These are phyloP conservation scores for Spergularia bocconei DNA, from an alignment of 148 eudicot genomes.

Conservation along the genomic window DNA sequence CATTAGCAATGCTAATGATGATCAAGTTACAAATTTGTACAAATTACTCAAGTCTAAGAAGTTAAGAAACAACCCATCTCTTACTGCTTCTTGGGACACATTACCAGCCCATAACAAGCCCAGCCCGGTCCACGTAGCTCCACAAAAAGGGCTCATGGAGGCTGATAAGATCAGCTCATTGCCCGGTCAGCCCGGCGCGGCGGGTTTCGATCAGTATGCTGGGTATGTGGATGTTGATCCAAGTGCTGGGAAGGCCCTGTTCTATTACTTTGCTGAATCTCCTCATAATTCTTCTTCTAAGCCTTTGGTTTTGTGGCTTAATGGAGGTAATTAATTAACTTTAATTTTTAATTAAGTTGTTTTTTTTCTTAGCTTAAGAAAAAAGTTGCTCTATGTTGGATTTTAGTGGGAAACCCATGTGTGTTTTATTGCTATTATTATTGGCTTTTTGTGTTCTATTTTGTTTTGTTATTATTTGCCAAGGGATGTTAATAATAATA, in stretches of 20 bases:
- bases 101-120: constrained; percentile 9
- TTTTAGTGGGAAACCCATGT: too few species aligned
- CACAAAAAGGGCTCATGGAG: constrained; percentile 37
- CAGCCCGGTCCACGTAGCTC: constrained; percentile 13
- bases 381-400: too few species aligned
- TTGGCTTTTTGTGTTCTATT: too few species aligned
- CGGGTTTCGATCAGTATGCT: constrained; percentile 33
- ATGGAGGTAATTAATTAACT: constrained; percentile 30
- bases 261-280: constrained; percentile 39
- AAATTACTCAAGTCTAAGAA: constrained; percentile 33
- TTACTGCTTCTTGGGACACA: constrained; percentile 26
- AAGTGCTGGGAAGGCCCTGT: constrained; percentile 19
- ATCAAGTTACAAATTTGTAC: constrained; percentile 27
- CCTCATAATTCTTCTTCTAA: constrained; percentile 32
- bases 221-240: constrained; percentile 38
- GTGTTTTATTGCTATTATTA: too few species aligned
- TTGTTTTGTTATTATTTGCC: too few species aligned
- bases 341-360: too few species aligned
- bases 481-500: too few species aligned
- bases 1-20: constrained; percentile 24
- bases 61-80: constrained; percentile 21
- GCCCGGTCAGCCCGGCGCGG: constrained; percentile 33
- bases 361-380: too few species aligned
- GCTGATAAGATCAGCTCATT: constrained; percentile 33
- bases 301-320: constrained; percentile 39